Conservation (phyloP, 176 grass and related monocot genomes). For the Pontederia paniculata region DNA sequence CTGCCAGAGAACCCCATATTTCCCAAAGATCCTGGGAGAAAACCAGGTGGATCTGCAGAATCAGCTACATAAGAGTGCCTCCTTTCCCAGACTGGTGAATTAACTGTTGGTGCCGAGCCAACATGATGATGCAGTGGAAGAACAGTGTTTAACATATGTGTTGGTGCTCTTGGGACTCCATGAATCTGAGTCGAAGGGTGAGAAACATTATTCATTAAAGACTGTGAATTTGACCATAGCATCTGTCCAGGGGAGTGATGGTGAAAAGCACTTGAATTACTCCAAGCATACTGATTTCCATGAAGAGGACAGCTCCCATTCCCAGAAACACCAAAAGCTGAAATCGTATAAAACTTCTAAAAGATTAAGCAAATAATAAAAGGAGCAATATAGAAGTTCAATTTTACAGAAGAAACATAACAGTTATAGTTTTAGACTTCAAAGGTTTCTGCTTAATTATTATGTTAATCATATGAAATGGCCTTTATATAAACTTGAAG, state of each 20-base stretch:
- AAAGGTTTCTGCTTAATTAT: background rate
- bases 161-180: slow-evolving; percentile 52
- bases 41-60: slow-evolving; percentile 35
- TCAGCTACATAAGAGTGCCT: slow-evolving; percentile 36
- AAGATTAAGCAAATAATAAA: slow-evolving; percentile 9
- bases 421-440: background rate
- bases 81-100: slow-evolving; percentile 58
- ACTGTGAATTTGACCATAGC: slow-evolving; percentile 45
- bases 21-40: slow-evolving; percentile 55
- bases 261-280: slow-evolving; percentile 47
- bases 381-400: background rate
- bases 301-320: slow-evolving; percentile 48
- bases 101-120: slow-evolving; percentile 68
- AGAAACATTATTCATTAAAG: slow-evolving; percentile 43
- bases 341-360: slow-evolving; percentile 9
- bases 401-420: background rate
- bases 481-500: no score
- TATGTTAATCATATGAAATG: no score
- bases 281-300: slow-evolving; percentile 62
- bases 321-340: slow-evolving; percentile 64
- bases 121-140: slow-evolving; percentile 54
- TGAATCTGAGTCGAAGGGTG: slow-evolving; percentile 37
- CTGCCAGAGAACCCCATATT: slow-evolving; percentile 65
- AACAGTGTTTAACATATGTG: slow-evolving; percentile 47
- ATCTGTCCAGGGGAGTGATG: slow-evolving; percentile 28